A percentile compares a stretch with the other conserved stretches of the same genome.
Conservation (phyloP, 2,329 filamentous ascomycete species). For the Aspergillus novoparasiticus region DNA sequence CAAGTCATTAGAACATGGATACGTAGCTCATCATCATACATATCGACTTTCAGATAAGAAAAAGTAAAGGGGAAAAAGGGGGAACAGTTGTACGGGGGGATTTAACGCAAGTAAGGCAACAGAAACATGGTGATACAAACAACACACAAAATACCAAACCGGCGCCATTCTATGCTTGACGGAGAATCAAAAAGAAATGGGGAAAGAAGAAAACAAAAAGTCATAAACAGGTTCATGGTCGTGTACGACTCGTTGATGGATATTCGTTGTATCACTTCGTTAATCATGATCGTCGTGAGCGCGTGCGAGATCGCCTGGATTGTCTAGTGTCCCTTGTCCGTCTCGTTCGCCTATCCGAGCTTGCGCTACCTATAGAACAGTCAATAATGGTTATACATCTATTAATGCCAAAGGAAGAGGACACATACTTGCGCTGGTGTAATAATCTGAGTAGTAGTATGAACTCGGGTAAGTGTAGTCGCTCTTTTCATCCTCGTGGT, state of each 20-base stretch:
- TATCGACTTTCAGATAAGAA: neutral
- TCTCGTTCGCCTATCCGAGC: constrained; percentile 44
- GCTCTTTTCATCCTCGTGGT: constrained; percentile 44
- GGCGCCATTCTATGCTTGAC: neutral
- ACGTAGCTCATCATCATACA: constrained; percentile 21
- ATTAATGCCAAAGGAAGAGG: constrained; percentile 9
- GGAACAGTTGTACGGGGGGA: neutral
- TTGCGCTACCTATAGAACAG: constrained; percentile 44
- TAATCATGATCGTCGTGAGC: constrained; percentile 31
- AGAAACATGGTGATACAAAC: constrained; percentile 2
- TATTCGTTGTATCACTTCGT: constrained; percentile 4
- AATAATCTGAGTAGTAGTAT: constrained; percentile 45
- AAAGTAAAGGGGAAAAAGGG: neutral
- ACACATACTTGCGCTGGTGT: constrained; percentile 46
- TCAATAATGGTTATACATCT: constrained; percentile 8
- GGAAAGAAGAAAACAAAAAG: neutral
- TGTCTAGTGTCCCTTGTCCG: constrained; percentile 32
- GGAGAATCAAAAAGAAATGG: neutral
- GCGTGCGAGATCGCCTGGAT: constrained; percentile 32
- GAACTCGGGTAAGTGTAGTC: constrained; percentile 42
- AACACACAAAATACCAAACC: neutral
- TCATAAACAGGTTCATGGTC: neutral
- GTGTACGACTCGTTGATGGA: neutral
- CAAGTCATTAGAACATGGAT: constrained; percentile 14
- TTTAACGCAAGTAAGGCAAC: neutral